Evolutionary conservation across 352 stramenopile genomes (phyloP).

Genomic region (Globisporangium cederbergense): DNA sequence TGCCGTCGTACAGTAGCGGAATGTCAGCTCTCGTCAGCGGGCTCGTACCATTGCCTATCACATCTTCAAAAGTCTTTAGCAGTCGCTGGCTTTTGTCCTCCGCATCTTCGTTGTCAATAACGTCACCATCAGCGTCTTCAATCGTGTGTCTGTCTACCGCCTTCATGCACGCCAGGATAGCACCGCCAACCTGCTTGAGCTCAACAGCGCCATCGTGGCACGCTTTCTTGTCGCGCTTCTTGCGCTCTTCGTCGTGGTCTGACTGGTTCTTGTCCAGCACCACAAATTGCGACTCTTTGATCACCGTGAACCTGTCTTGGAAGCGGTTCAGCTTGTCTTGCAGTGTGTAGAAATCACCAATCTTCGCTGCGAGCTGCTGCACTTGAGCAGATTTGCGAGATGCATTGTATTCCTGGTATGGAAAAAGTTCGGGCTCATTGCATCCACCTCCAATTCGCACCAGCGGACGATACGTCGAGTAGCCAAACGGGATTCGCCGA

Average conservation of each 20-base stretch:
- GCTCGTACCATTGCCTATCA: background rate
- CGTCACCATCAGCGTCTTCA: no score
- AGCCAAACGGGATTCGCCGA: conserved; percentile 18
- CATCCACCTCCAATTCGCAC: conserved; percentile 69
- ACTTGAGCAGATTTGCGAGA: conserved; percentile 17
- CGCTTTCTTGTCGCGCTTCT: conserved; percentile 14
- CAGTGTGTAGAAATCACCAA: conserved; percentile 30
- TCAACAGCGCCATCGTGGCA: conserved; percentile 17
- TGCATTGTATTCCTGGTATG: conserved; percentile 36
- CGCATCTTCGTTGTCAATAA: background rate
- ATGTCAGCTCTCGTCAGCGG: conserved; percentile 32
- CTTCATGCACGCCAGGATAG: conserved; percentile 8
- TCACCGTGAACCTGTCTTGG: conserved; percentile 10
- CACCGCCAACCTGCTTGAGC: conserved; percentile 6
- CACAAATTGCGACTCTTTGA: conserved; percentile 15
- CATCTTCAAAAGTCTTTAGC: background rate
- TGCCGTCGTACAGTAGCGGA: conserved; percentile 32
- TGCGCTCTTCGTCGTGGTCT: conserved; percentile 3
- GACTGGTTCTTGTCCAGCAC: background rate
- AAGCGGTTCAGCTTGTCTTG: conserved; percentile 22
- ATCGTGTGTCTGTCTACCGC: background rate
- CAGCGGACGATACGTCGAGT: conserved; percentile 41
- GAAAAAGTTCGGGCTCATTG: conserved; percentile 49
- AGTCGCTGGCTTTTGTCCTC: background rate
- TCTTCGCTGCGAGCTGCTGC: conserved; percentile 18